Base-by-base conservation (phyloP, 768 basidiomycete species). In the Termitomyces sp. region DNA sequence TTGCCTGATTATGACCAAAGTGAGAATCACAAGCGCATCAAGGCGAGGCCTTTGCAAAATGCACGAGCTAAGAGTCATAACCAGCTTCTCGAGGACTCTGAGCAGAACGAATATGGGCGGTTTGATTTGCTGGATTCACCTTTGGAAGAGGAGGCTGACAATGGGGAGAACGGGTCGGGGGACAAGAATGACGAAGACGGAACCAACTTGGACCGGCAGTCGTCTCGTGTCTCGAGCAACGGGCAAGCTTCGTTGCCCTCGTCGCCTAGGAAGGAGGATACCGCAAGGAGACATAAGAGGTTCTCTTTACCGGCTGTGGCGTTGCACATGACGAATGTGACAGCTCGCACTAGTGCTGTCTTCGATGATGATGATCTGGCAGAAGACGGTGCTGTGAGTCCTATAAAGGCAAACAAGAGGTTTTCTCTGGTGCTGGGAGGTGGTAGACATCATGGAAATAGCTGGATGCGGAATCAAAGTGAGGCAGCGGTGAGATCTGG, bases 301-400 rank as follows among this genome's bases (percentile, higher is more conserved):
- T 91, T 91, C 67, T 92, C 91, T 53, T 62, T 89, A 54, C 89
- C 91, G 50, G 89, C 89, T n/a, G 78, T 93, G 40, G 90, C 88
- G 40, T 65, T 92, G 70, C 90, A 92, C 65, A 85, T 86, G 35
- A 85, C 85, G 35, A 84, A 82, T 18, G 90, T 92, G 15, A 88
- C 86, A 33, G 83, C 88, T 22, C 80, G 84, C 20, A 82, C 84
- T 42, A 74, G 70, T 58, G 56, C 64, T 13, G 45, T 58, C 8
- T 62, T 39, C 20, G 57, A 61, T 8, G 66, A 65, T 62, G 63
- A 58, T n/a, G 65, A 63, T 64, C 22, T 53, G 4, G 63, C 58
- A 1, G 67, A 68, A 33, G 70, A 63, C 53, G 66, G 66, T 11
- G 58, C 46, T 16, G 63, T 55, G 8, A 64, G 73, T 50, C 71